Base-by-base conservation (phyloP, 345 rosid species). In the Melaleuca quinquenervia region DNA sequence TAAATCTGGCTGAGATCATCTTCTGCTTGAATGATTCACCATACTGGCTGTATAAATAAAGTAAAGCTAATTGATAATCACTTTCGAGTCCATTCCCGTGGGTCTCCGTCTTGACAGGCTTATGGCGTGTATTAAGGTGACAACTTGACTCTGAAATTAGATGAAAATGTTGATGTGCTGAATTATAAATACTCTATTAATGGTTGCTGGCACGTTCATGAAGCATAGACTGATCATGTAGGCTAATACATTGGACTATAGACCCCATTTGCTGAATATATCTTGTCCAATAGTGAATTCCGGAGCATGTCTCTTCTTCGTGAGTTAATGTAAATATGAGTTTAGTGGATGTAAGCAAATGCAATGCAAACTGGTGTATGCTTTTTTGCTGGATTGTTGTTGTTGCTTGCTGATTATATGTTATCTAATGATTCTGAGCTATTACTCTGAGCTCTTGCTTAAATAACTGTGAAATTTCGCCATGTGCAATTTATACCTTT, bases 281-380 rank as follows among this genome's bases (percentile, higher is more conserved):
- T 21, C 56, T 53, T 53, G 8, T 18, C 58, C 22, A 54, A 1
- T 54, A 21, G 58, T 1, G 58, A 54, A 8, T 54, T 54, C n/a
- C n/a, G 1, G 0, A 54, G 22, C 58, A 54, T 54, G 58, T 0
- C 12, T 0, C 12, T 54, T 54, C 58, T 22, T 5, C 21, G n/a
- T 0, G n/a, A 54, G 26, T 20, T 11, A 8, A 54, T 0, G 0
- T 21, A 26, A 54, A 54, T 21, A 8, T 21, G 26, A 20, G 26
- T 21, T 21, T 3, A 21, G 58, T 0, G 1, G 11, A 53, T 8
- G 5, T 7, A 53, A 8, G 4, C 41, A 21, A 3, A 53, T 21
- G 0, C 26, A 53, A 21, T 53, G 5, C 1, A 2, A 21, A 53
- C 21, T 53, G 20, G 56, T 21, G 56, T 53, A 20, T 53, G 56